Percentiles rank a stretch among this genome's conserved stretches.
Evolutionary conservation across 2,329 filamentous ascomycete species (phyloP).

Genomic region (Pseudogymnoascus sp.): DNA sequence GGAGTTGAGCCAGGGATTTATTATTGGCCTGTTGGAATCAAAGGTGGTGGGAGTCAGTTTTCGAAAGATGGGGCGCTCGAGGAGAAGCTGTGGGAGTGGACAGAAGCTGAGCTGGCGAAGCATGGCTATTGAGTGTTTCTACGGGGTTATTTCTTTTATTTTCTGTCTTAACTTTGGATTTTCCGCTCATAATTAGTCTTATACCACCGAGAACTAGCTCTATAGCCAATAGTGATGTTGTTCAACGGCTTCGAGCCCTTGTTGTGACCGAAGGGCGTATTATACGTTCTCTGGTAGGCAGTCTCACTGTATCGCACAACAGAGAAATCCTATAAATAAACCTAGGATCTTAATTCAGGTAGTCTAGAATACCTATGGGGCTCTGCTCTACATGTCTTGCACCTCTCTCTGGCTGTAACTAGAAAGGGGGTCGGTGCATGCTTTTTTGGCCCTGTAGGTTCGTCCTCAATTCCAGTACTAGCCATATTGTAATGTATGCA

Average conservation of each 20-base stretch:
- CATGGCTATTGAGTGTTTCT: not conserved
- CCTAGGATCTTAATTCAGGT: not conserved
- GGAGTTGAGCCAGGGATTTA: constrained; percentile 29
- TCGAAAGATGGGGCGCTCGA: constrained; percentile 22
- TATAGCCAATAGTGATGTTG: not conserved
- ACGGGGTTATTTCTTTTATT: not conserved
- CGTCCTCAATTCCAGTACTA: not conserved
- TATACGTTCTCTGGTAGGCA: not conserved
- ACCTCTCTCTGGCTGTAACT: not conserved
- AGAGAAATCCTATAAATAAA: not conserved
- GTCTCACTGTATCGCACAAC: not conserved
- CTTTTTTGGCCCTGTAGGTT: not conserved
- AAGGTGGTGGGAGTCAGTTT: constrained; percentile 13
- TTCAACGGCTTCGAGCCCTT: not conserved
- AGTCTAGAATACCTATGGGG: not conserved
- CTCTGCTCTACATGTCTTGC: no score
- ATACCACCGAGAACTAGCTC: not conserved
- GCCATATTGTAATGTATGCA: not conserved
- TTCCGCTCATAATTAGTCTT: not conserved
- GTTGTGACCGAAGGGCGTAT: not conserved
- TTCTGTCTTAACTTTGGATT: not conserved
- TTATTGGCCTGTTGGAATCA: constrained; percentile 30
- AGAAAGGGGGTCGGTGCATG: not conserved
- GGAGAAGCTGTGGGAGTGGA: constrained; percentile 27
- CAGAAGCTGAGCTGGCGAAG: constrained; percentile 21